Conservation (phyloP, 2,329 filamentous ascomycete species). For the Tolypocladium tropicale region DNA sequence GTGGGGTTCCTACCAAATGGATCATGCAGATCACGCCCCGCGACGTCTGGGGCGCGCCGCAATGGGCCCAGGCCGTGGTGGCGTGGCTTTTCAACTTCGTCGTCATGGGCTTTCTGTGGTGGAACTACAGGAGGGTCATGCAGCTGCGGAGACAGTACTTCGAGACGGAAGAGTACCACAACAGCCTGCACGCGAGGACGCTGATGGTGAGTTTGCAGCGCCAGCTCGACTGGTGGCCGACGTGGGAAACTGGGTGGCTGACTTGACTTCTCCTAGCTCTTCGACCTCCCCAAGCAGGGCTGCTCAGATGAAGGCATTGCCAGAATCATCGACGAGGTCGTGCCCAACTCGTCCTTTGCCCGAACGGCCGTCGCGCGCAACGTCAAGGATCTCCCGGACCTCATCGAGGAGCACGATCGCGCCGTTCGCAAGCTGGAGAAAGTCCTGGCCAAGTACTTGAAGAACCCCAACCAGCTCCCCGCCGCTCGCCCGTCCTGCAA, state of each 20-base stretch:
- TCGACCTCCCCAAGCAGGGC: conserved; percentile 69
- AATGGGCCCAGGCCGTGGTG: conserved; percentile 51
- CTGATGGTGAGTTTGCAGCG: conserved; percentile 41
- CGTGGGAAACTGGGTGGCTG: neutral
- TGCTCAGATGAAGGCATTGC: conserved; percentile 81
- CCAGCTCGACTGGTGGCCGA: neutral
- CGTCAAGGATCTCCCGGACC: conserved; percentile 75
- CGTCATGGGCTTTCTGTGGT: conserved; percentile 76
- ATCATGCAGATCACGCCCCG: conserved; percentile 50
- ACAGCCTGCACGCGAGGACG: conserved; percentile 68
- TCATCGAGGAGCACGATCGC: conserved; percentile 76
- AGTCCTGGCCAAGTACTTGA: conserved; percentile 81
- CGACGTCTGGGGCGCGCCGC: conserved; percentile 38
- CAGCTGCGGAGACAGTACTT: conserved; percentile 69
- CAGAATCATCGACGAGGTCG: conserved; percentile 69
- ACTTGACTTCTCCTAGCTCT: conserved; percentile 47
- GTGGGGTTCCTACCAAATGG: conserved; percentile 24
- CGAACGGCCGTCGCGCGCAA: conserved; percentile 80
- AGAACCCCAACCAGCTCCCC: conserved; percentile 73
- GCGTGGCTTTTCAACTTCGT: conserved; percentile 62
- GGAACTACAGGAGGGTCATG: conserved; percentile 70
- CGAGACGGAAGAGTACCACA: conserved; percentile 77
- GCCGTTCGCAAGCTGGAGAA: conserved; percentile 74
- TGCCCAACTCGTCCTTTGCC: conserved; percentile 68
- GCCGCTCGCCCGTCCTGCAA: conserved; percentile 66